phyloP scores from a whole-genome alignment of 805 yeast genomes.

The Danielia oregonensis region DNA sequence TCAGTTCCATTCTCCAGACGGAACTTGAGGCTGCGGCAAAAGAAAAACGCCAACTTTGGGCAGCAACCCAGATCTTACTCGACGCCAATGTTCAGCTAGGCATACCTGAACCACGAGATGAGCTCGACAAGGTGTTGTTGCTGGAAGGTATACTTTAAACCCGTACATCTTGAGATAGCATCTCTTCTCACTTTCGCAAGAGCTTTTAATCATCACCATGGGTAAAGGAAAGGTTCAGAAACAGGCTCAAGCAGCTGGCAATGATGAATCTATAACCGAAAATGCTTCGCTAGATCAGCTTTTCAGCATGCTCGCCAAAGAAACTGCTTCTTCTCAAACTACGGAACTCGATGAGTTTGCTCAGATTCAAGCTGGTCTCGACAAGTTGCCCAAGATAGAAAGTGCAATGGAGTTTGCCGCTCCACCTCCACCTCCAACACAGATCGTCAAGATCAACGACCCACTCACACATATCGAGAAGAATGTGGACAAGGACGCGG shows the following conservation, averaged over 20 bases:
- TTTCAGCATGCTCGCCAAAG: constrained; percentile 28
- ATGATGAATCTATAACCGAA: constrained; percentile 1
- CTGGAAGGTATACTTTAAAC: constrained; percentile 7
- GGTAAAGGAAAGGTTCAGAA: too few relatives aligned
- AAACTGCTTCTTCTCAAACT: constrained; percentile 17
- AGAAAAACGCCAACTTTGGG: constrained; percentile 37
- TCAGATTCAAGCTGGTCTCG: constrained; percentile 31
- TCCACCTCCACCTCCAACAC: too few relatives aligned
- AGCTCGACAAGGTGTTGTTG: constrained; percentile 16
- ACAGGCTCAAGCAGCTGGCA: too few relatives aligned
- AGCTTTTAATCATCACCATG: too few relatives aligned
- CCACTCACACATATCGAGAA: constrained; percentile 21
- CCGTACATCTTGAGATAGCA: constrained; percentile 1
- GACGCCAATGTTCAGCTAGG: constrained; percentile 41
- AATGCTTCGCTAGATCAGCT: constrained; percentile 28
- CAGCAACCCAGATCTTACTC: constrained; percentile 38
- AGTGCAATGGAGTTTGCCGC: constrained; percentile 26
- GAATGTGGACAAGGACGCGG: constrained; percentile 10
- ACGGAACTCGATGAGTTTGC: constrained; percentile 20
- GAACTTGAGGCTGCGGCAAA: constrained; percentile 23
- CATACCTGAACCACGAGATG: constrained; percentile 22
- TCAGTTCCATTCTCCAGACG: constrained; percentile 32
- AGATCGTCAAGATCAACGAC: constrained; percentile 25
- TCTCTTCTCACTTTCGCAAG: too few relatives aligned
- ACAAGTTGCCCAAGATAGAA: constrained; percentile 40